Conservation (phyloP, 2,329 filamentous ascomycete genomes). For the Diaporthe ilicicola region DNA sequence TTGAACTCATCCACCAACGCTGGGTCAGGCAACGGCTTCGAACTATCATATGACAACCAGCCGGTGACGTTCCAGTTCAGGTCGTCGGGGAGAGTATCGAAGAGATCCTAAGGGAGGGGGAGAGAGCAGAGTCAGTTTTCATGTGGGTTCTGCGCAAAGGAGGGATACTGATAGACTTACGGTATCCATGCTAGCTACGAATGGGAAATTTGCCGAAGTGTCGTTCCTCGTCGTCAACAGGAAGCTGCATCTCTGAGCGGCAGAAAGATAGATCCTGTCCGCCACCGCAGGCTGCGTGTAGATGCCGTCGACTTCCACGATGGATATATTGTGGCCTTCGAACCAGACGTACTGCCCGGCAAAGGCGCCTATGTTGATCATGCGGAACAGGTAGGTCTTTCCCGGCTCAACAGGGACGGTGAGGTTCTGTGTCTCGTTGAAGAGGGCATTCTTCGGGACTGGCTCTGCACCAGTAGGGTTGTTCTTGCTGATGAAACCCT, state of each 20-base stretch:
- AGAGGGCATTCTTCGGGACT: constrained; percentile 72
- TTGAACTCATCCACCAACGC: constrained; percentile 55
- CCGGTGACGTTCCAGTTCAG: constrained; percentile 75
- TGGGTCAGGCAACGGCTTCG: constrained; percentile 57
- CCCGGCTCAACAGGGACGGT: constrained; percentile 68
- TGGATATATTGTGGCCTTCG: constrained; percentile 71
- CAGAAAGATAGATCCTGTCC: constrained; percentile 70
- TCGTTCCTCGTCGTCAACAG: constrained; percentile 70
- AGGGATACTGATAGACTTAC: neutral
- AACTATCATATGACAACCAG: constrained; percentile 67
- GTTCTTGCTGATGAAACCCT: constrained; percentile 58
- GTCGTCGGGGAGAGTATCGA: constrained; percentile 71
- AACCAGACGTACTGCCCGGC: constrained; percentile 73
- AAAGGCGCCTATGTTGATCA: constrained; percentile 79
- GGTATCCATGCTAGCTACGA: constrained; percentile 73
- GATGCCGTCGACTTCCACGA: constrained; percentile 78
- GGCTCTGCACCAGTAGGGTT: constrained; percentile 70
- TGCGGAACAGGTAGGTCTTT: constrained; percentile 76
- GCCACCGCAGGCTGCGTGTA: constrained; percentile 70
- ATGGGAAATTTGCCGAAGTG: constrained; percentile 70
- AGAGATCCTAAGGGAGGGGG: constrained; percentile 59
- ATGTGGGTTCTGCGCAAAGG: neutral
- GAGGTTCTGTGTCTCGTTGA: constrained; percentile 75
- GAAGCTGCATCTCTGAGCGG: constrained; percentile 73
- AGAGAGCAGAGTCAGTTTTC: constrained; percentile 38